Base-by-base conservation (phyloP, 164 flowering plant genomes). In the Vitis riparia region DNA sequence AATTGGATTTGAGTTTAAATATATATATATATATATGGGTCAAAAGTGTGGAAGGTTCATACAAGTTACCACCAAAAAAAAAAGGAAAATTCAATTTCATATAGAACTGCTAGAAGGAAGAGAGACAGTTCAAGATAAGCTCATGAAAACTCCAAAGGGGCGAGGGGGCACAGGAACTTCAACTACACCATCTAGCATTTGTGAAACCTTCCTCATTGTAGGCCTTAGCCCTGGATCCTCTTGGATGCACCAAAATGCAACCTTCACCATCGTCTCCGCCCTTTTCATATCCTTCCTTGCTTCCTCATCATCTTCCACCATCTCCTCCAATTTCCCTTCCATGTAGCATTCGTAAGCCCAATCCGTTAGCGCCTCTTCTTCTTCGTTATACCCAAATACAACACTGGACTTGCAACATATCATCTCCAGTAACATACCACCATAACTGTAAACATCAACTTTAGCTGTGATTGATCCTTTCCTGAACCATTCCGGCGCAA, bases 401-500 rank as follows among this genome's bases (percentile, higher is more conserved):
- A 59, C 63, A 59, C 44, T 71, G n/a, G 51, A 65, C 17, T 55
- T 30, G 50, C 75, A 65, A 69, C 65, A 71, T n/a, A 71, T 59
- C 12, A 71, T 29, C 65, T 71, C 75, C 44, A 71, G 13, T 27
- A 71, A 11, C 73, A 65, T 4, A 0, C 65, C 59, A 11, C 75
- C 75, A 19, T 58, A 65, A 37, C 69, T 71, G 59, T 65, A 71
- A 9, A 71, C 75, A 59, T 71, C 75, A 7, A 71, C 67, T 52
- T 71, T 71, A 8, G 65, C 32, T 0, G 75, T 55, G 1, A 71
- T 12, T 3, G 75, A 37, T 17, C 48, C 51, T 32, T 37, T 71
- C 69, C 55, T 71, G 69, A 71, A 71, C 75, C 69, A 71, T 32
- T 71, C 75, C 1, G 75, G 75, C 2, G 75, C 75, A 1, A 72